A percentile compares a stretch with the other conserved stretches of the same genome.
Conservation (phyloP, 305 asterid genomes). For the Ajuga reptans region DNA sequence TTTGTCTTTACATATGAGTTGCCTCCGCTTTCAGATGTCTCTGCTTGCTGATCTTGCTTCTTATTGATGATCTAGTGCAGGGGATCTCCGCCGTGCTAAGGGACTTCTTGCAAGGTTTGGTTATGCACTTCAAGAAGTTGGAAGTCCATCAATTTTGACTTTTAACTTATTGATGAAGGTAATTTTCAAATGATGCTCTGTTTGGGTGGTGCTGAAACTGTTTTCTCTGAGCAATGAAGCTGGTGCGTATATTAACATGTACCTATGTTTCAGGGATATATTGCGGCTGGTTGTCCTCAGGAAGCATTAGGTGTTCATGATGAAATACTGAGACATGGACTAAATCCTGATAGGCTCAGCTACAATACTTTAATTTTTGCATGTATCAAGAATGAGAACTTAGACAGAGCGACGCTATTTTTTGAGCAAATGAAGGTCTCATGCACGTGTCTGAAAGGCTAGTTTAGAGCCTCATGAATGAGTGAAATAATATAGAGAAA, state of each 20-base stretch:
- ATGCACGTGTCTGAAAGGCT: constrained; percentile 47
- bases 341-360: constrained; percentile 52
- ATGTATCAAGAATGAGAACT: constrained; percentile 45
- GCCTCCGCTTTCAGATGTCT: constrained; percentile 11
- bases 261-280: constrained; percentile 52
- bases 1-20: constrained; percentile 2
- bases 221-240: background rate
- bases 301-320: constrained; percentile 46
- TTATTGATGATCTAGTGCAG: constrained; percentile 55
- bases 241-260: background rate
- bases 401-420: constrained; percentile 43
- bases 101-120: constrained; percentile 70
- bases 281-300: constrained; percentile 46
- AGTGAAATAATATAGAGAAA: constrained; percentile 18
- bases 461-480: constrained; percentile 48
- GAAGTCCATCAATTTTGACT: constrained; percentile 36
- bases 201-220: background rate
- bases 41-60: constrained; percentile 30
- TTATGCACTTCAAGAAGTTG: constrained; percentile 50
- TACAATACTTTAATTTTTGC: constrained; percentile 63
- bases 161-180: constrained; percentile 71
- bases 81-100: constrained; percentile 79
- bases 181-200: constrained; percentile 7
- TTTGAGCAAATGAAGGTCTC: constrained; percentile 67
- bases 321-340: constrained; percentile 48